Evolutionary conservation across 2,329 filamentous ascomycete genomes (phyloP), one percentile per base, ranked within the genome.

Genomic region (Aspergillus ochraceoroseus): DNA sequence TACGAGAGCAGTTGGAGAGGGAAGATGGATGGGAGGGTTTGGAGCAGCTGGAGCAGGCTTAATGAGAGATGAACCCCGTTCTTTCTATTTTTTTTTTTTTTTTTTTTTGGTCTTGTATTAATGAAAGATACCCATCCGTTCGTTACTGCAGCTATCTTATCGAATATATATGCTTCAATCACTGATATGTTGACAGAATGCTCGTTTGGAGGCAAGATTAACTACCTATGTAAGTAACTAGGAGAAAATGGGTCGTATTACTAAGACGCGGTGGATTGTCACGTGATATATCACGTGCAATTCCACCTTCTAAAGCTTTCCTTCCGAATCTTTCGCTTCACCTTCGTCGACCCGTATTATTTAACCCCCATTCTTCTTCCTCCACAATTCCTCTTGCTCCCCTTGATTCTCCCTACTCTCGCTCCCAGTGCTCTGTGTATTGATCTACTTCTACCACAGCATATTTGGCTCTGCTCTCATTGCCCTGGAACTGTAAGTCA

Each of bases 11-110:
- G 69, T 71, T 95, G 52, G 66, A 87, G 47, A 76, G 79, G 56
- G 82, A 80, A 46, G 87, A 85, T n/a, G 90, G 87, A 1, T 94
- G 89, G 87, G 88, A 94, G 52, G 87, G 94, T 64, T 72, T 77
- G 47, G 70, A 83, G 30, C 79, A 83, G 59, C 49, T 67, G 53
- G 65, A 67, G 40, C 53, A 61, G 46, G 41, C 47, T 23, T 53
- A 32, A 48, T 41, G 46, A 11, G 22, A 33, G 17, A 23, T 41
- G 18, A 47, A 38, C 26, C 37, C 35, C 12, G 23, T 39, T 38
- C 27, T 38, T 6, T 44, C 14, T 35, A 25, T 42, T 44, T 31
- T 41, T 41, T 19, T 50, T 54, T 44, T 38, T 17, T 35, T 35
- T 34, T 35, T 31, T n/a, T n/a, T n/a, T n/a, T n/a, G n/a, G n/a